phyloP scores from a whole-genome alignment of 352 stramenopile genomes.

The Blastocystis hominis region DNA sequence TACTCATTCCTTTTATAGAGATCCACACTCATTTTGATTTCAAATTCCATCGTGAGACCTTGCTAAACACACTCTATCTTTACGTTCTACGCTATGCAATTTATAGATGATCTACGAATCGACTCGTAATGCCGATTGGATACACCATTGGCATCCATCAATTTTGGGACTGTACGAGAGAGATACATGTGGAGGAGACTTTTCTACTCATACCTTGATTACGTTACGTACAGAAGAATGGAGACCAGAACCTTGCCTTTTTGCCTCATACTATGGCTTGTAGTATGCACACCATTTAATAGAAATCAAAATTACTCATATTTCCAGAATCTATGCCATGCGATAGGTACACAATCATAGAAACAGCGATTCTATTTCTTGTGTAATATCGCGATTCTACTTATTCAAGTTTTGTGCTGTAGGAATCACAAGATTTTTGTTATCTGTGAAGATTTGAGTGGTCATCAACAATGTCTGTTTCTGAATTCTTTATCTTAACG shows the following conservation, averaged over 20 bases:
- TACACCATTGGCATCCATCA: too few relatives aligned
- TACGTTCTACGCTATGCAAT: too few relatives aligned
- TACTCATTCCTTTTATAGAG: not conserved
- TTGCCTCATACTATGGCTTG: too few relatives aligned
- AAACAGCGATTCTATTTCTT: not conserved
- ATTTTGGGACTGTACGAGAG: too few relatives aligned
- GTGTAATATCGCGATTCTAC: not conserved
- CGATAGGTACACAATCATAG: not conserved
- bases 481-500: constrained; percentile 56
- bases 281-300: too few relatives aligned
- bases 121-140: too few relatives aligned
- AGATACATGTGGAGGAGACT: too few relatives aligned
- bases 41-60: not conserved
- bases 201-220: too few relatives aligned
- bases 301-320: too few relatives aligned
- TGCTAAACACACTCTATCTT: not conserved
- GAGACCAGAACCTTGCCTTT: too few relatives aligned
- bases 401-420: not conserved
- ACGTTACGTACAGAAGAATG: too few relatives aligned
- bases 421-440: not conserved
- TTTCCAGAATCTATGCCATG: not conserved
- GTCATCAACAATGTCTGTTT: constrained; percentile 46
- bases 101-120: too few relatives aligned
- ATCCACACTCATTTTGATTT: constrained; percentile 27
- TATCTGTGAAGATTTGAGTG: not conserved